These are phyloP conservation scores for Podaxis sp. DNA, from an alignment of 768 basidiomycete genomes.

Conservation along the genomic window DNA sequence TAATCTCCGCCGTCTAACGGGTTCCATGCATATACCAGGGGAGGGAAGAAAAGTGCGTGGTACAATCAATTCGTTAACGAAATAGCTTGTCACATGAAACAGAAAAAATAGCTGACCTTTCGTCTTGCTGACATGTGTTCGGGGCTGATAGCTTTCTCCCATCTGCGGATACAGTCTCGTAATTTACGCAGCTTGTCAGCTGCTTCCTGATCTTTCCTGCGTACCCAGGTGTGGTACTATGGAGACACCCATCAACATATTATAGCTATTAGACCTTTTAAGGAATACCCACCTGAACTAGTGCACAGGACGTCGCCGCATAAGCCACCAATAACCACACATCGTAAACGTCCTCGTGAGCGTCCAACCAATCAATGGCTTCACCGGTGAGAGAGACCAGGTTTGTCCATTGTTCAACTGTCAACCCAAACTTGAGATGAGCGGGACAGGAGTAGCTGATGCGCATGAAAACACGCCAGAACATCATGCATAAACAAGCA, in stretches of 20 bases:
- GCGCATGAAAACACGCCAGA: conserved; percentile 98
- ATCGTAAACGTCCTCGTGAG: conserved; percentile 78
- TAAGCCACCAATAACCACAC: conserved; percentile 87
- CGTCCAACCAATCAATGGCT: conserved; percentile 87
- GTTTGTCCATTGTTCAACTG: conserved; percentile 75
- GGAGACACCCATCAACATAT: conserved; percentile 12
- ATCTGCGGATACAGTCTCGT: conserved; percentile 80
- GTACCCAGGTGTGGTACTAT: conserved; percentile 93
- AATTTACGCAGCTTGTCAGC: conserved; percentile 73
- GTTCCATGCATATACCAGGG: not conserved
- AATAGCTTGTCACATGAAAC: conserved; percentile 5
- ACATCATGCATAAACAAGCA: conserved; percentile 91
- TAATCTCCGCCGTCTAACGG: conserved; percentile 84
- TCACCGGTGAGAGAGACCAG: conserved; percentile 75
- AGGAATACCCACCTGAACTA: conserved; percentile 71
- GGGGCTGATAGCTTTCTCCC: conserved; percentile 84
- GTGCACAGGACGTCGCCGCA: conserved; percentile 82
- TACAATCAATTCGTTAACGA: not conserved
- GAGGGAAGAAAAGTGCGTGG: not conserved
- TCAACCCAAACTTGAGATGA: conserved; percentile 84
- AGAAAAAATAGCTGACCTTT: conserved; percentile 51
- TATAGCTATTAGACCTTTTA: conserved; percentile 4
- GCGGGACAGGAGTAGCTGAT: conserved; percentile 91
- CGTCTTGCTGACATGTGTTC: conserved; percentile 95
- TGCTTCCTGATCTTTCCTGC: conserved; percentile 75